Conservation (phyloP, 306 rosid genomes). For the Abrus pulchellus region DNA sequence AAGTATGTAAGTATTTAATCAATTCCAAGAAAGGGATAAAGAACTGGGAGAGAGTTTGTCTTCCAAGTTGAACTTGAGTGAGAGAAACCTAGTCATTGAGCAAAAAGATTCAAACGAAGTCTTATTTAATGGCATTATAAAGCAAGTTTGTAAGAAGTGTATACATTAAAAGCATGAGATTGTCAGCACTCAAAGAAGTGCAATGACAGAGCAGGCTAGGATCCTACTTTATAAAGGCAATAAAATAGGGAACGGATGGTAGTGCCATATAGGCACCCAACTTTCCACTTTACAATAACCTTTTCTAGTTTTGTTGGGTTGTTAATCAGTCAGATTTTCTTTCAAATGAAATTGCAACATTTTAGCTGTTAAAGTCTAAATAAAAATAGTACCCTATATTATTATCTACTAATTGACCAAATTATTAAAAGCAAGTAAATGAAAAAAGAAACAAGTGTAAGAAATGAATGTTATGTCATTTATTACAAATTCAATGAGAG, state of each 20-base stretch:
- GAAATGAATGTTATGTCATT: constrained; percentile 43
- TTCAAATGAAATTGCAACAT: constrained; percentile 27
- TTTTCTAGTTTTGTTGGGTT: constrained; percentile 35
- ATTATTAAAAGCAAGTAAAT: neutral
- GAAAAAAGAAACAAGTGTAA: neutral
- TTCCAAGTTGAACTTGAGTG: neutral
- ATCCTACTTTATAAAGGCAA: constrained; percentile 20
- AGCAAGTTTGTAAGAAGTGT: constrained; percentile 8
- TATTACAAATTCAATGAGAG: constrained; percentile 54
- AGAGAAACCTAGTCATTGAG: neutral
- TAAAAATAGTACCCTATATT: neutral
- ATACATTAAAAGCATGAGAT: neutral
- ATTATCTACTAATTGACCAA: constrained; percentile 7
- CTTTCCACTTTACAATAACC: constrained; percentile 4
- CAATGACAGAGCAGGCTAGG: neutral
- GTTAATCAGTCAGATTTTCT: constrained; percentile 40
- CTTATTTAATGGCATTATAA: constrained; percentile 5
- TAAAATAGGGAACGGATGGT: neutral
- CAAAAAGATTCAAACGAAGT: neutral
- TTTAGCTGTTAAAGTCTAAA: constrained; percentile 11
- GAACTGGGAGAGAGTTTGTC: neutral
- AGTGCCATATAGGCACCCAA: constrained; percentile 12
- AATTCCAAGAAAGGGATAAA: neutral
- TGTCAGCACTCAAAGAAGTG: constrained; percentile 5
- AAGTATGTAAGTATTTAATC: neutral